Evolutionary conservation across 192 early-diverging fungal genomes (phyloP).

Genomic region (Haplosporangium gracile): DNA sequence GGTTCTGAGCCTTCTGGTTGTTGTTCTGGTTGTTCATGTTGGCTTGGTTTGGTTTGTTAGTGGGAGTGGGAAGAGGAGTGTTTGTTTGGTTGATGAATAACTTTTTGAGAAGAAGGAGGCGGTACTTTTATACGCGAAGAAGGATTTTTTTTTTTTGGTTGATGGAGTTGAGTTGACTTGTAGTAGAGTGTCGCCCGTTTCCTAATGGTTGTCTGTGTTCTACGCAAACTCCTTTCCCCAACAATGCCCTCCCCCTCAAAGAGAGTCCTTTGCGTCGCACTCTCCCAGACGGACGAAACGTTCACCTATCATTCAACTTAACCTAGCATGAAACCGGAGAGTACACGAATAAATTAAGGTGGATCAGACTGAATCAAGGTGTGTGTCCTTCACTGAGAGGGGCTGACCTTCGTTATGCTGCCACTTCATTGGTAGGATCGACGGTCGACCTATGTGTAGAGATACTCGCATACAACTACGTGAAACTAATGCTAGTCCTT

Average conservation of each 20-base stretch:
- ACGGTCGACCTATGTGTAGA: neutral
- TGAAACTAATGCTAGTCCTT: neutral
- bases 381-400: neutral
- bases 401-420: neutral
- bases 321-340: neutral
- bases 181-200: neutral
- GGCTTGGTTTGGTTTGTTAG: neutral
- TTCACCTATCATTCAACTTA: neutral
- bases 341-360: neutral
- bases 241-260: neutral
- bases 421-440: neutral
- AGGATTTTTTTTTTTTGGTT: neutral
- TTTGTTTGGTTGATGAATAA: neutral
- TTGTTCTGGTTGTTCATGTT: slow-evolving; percentile 1
- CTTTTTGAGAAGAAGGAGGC: neutral
- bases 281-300: neutral
- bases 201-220: neutral
- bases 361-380: slow-evolving; percentile 4
- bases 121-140: neutral
- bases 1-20: slow-evolving; percentile 4
- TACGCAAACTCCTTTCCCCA: neutral
- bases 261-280: too few species aligned
- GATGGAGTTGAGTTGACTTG: too few species aligned
- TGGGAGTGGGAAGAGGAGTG: neutral
- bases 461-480: neutral